Conservation (phyloP, 176 grass and related monocot genomes). For the Tillandsia fasciculata region DNA sequence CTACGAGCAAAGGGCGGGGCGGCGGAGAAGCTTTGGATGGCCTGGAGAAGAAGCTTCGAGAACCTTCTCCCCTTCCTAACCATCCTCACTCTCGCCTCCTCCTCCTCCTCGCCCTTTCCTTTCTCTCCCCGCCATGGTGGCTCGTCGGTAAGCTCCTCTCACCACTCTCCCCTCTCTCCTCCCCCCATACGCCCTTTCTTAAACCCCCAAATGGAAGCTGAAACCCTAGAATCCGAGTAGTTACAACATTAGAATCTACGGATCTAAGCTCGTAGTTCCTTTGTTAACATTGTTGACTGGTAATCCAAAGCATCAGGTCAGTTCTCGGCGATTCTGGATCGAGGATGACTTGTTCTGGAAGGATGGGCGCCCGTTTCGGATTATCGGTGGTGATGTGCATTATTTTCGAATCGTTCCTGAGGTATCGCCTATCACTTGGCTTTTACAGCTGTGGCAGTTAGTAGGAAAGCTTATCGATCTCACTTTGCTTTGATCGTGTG, state of each 20-base stretch:
- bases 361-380: conserved; percentile 58
- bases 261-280: neutral
- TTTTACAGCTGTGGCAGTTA: neutral
- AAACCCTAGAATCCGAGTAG: neutral
- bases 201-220: neutral
- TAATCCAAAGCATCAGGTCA: neutral
- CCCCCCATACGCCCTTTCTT: neutral
- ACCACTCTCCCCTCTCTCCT: neutral
- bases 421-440: conserved; percentile 23
- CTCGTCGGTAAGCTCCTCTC: conserved; percentile 8
- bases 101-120: conserved; percentile 13
- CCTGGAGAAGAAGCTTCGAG: conserved; percentile 8
- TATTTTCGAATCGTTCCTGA: conserved; percentile 92
- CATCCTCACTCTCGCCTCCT: conserved; percentile 25
- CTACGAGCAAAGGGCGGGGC: neutral
- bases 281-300: neutral
- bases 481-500: neutral
- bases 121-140: neutral
- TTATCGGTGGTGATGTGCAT: conserved; percentile 82
- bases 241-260: too few relatives aligned
- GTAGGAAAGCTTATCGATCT: neutral
- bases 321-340: conserved; percentile 51
- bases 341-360: conserved; percentile 75
- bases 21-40: conserved; percentile 19
- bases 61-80: conserved; percentile 16